These are phyloP conservation scores for Cyclotella baltica DNA, from an alignment of 108 stramenopile genomes.

Conservation along the genomic window DNA sequence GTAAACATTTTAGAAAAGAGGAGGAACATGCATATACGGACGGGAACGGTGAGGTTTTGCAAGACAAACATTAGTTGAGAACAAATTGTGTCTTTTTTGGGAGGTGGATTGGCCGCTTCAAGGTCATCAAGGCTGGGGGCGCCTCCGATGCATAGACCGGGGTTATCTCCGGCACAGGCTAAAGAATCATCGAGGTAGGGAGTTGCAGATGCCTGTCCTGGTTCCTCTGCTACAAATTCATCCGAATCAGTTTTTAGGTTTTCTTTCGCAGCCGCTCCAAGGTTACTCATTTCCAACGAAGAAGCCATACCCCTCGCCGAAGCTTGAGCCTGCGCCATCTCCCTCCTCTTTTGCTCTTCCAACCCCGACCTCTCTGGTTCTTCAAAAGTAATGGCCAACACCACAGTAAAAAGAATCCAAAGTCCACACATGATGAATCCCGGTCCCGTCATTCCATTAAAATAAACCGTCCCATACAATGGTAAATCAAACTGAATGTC, in stretches of 20 bases:
- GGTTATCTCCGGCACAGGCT: background rate
- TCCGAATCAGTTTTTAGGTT: background rate
- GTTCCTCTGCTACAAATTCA: background rate
- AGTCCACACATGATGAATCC: constrained; percentile 85
- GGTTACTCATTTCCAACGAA: constrained; percentile 19
- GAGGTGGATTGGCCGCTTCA: background rate
- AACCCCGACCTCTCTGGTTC: constrained; percentile 74
- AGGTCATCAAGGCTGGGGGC: background rate
- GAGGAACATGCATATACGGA: constrained; percentile 68
- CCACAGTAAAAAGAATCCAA: constrained; percentile 64
- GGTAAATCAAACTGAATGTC: constrained; percentile 58
- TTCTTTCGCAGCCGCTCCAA: background rate
- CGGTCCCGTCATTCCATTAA: constrained; percentile 87
- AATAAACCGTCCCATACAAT: constrained; percentile 40
- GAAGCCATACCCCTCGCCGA: background rate
- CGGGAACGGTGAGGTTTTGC: constrained; percentile 57
- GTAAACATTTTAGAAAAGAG: constrained; percentile 89
- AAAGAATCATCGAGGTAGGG: constrained; percentile 14
- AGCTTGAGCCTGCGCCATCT: constrained; percentile 15
- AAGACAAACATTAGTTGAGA: constrained; percentile 36
- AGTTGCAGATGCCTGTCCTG: background rate
- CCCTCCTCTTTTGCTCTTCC: constrained; percentile 61
- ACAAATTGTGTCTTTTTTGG: constrained; percentile 4
- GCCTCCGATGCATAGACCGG: constrained; percentile 2
- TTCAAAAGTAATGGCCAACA: constrained; percentile 52